Evolutionary conservation across 768 basidiomycete genomes (phyloP).

Genomic region (Auriscalpium orientale): DNA sequence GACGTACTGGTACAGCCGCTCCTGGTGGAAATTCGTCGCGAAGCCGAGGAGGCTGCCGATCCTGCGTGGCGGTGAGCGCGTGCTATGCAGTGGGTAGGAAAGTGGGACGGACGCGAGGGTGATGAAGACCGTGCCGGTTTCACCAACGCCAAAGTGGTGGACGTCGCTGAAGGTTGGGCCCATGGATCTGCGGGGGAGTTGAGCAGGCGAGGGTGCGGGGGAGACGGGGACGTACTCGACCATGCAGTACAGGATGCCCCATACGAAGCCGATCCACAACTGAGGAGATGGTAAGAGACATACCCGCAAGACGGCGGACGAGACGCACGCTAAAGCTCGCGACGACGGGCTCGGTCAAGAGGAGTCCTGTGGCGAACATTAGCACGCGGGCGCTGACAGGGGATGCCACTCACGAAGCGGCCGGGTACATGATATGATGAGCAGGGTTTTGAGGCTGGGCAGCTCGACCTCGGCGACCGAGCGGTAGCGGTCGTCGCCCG

Average conservation of each 20-base stretch:
- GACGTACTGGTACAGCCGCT: conserved; percentile 22
- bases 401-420: conserved; percentile 50
- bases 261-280: conserved; percentile 69
- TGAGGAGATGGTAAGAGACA: conserved; percentile 17
- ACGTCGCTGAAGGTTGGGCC: conserved; percentile 46
- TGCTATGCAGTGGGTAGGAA: background rate
- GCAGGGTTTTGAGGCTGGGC: conserved; percentile 44
- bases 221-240: conserved; percentile 36
- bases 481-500: conserved; percentile 55
- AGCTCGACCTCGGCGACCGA: conserved; percentile 60
- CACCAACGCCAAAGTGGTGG: conserved; percentile 52
- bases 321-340: conserved; percentile 58
- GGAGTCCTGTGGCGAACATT: conserved; percentile 35
- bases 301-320: background rate
- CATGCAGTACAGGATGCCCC: conserved; percentile 69
- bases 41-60: conserved; percentile 35
- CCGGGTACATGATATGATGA: conserved; percentile 63
- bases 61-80: conserved; percentile 25
- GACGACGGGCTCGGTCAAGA: conserved; percentile 70
- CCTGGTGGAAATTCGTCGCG: conserved; percentile 25
- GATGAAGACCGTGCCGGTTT: conserved; percentile 53
- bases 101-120: conserved; percentile 39
- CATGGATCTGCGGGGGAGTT: conserved; percentile 36
- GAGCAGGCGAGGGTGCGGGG: background rate
- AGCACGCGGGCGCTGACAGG: too few species aligned